A percentile compares a stretch with the other conserved stretches of the same genome.
phyloP scores from a whole-genome alignment of 768 basidiomycete genomes.

The Neoboletus magnificus region DNA sequence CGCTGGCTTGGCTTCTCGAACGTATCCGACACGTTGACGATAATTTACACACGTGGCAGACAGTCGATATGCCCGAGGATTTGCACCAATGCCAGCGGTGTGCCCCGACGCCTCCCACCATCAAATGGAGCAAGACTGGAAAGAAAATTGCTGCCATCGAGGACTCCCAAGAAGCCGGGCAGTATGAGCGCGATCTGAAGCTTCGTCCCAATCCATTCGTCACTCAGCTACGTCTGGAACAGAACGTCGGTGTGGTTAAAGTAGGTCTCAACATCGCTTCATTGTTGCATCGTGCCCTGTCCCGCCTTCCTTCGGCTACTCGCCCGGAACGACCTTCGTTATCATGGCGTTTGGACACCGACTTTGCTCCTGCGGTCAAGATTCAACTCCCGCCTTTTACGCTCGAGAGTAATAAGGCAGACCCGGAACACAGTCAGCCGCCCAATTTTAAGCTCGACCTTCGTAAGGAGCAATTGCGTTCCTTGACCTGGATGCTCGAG shows the following conservation, averaged over 20 bases:
- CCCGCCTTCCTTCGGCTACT: conserved; percentile 64
- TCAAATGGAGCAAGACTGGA: conserved; percentile 67
- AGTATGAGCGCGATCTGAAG: conserved; percentile 87
- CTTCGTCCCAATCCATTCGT: conserved; percentile 82
- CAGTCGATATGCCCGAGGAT: conserved; percentile 42
- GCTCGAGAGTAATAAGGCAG: conserved; percentile 72
- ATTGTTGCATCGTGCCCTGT: conserved; percentile 80
- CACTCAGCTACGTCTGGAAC: conserved; percentile 70
- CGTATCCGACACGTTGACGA: conserved; percentile 74
- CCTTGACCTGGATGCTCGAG: conserved; percentile 87
- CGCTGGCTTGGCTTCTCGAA: conserved; percentile 84
- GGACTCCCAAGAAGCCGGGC: conserved; percentile 81
- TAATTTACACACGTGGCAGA: conserved; percentile 66
- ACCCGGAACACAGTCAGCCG: conserved; percentile 71
- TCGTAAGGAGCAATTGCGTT: conserved; percentile 84
- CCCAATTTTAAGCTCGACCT: conserved; percentile 71
- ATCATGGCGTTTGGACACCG: conserved; percentile 81
- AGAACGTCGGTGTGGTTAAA: conserved; percentile 65
- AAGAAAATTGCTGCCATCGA: conserved; percentile 69
- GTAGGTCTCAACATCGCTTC: conserved; percentile 88
- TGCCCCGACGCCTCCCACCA: conserved; percentile 71
- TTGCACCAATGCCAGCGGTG: conserved; percentile 70
- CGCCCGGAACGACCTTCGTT: conserved; percentile 46
- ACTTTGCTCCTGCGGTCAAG: conserved; percentile 64
- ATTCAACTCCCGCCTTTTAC: conserved; percentile 60